These are phyloP conservation scores for Saccharomycopsis selenospora DNA, from an alignment of 805 yeast genomes.

Conservation along the genomic window DNA sequence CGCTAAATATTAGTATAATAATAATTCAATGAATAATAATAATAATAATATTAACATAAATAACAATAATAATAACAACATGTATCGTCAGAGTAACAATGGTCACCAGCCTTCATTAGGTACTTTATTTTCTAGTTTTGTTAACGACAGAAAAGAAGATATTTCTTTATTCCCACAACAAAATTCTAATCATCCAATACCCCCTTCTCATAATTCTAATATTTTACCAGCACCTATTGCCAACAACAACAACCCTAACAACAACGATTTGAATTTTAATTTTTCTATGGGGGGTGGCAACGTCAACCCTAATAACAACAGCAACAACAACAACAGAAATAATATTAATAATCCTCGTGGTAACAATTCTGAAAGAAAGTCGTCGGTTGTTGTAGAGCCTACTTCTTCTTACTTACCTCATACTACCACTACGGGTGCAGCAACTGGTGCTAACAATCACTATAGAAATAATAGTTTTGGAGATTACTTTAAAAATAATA, in stretches of 20 bases:
- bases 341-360: not conserved
- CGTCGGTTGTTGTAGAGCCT: conserved; percentile 7
- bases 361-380: conserved; percentile 3
- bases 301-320: no score
- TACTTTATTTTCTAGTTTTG: not conserved
- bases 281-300: not conserved
- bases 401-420: conserved; percentile 1
- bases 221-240: not conserved
- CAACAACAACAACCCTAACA: not conserved
- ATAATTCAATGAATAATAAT: not conserved
- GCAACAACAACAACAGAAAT: conserved; percentile 16
- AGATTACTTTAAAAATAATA: not conserved
- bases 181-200: not conserved
- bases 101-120: not conserved
- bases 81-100: not conserved
- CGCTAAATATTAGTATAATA: no score
- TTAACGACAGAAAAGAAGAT: not conserved
- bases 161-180: not conserved
- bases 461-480: not conserved
- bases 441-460: not conserved
- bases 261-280: not conserved
- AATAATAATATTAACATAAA: no score
- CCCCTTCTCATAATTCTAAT: not conserved
- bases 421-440: not conserved
- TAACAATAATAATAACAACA: not conserved